Percentiles rank a stretch among this genome's conserved stretches.
phyloP scores from a whole-genome alignment of 2,329 filamentous ascomycete genomes.

The Hymenoscyphus scutula region DNA sequence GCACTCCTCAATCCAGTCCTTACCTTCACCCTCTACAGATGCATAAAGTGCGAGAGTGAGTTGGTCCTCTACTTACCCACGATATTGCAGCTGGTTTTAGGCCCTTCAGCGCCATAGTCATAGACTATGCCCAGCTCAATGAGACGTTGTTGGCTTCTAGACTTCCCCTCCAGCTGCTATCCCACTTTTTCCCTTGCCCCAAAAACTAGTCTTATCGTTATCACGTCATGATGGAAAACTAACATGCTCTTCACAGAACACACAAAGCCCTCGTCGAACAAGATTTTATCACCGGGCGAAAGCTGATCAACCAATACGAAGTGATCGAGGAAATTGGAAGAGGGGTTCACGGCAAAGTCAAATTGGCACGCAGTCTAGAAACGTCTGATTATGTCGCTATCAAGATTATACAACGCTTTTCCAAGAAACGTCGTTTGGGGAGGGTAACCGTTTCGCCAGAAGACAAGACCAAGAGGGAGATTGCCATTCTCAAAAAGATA shows the following conservation, averaged over 20 bases:
- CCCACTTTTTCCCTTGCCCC: constrained; percentile 1
- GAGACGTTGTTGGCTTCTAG: background rate
- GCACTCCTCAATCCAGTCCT: constrained; percentile 52
- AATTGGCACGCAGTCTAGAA: constrained; percentile 78
- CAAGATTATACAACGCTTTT: constrained; percentile 96
- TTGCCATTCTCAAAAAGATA: constrained; percentile 97
- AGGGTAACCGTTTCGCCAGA: constrained; percentile 68
- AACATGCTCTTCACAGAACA: constrained; percentile 53
- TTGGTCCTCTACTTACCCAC: constrained; percentile 27
- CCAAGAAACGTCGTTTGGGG: constrained; percentile 88
- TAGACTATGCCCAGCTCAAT: background rate
- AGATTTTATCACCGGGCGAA: constrained; percentile 84
- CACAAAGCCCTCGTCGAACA: constrained; percentile 90
- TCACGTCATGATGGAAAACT: constrained; percentile 18
- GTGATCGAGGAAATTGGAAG: constrained; percentile 94
- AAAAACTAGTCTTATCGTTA: background rate
- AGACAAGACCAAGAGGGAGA: constrained; percentile 90
- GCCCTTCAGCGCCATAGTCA: background rate
- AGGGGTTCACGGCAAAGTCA: constrained; percentile 96
- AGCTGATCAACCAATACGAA: constrained; percentile 97
- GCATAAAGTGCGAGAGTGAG: constrained; percentile 75
- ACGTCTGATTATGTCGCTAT: constrained; percentile 84
- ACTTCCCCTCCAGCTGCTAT: background rate
- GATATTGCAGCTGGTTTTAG: background rate
- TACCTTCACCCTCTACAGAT: constrained; percentile 69